Conservation (phyloP, 1,284 basidiomycete genomes). For the Ceratobasidium theobromae region DNA sequence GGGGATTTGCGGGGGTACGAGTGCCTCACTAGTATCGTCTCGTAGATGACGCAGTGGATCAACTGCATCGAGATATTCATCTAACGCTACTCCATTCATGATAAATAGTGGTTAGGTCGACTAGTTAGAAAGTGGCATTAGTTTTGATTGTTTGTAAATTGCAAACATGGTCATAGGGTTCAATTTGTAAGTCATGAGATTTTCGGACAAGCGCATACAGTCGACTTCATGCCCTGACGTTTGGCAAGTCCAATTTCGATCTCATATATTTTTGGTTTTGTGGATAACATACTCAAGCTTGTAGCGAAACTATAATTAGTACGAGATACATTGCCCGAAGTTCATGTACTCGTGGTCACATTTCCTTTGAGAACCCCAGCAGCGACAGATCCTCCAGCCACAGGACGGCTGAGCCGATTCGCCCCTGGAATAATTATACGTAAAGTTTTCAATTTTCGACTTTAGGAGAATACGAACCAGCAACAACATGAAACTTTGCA, state of each 20-base stretch:
- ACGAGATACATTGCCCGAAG: too few relatives aligned
- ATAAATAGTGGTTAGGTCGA: neutral
- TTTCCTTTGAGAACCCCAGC: slow-evolving; percentile 47
- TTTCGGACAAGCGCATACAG: too few relatives aligned
- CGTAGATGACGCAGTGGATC: slow-evolving; percentile 68
- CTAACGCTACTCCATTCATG: slow-evolving; percentile 44
- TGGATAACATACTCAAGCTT: too few relatives aligned
- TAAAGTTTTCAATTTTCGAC: too few relatives aligned
- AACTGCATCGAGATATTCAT: slow-evolving; percentile 57
- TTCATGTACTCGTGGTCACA: neutral
- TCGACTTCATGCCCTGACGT: too few relatives aligned
- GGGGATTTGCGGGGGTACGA: slow-evolving; percentile 50
- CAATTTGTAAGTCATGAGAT: too few relatives aligned
- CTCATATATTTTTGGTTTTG: too few relatives aligned
- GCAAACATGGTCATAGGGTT: neutral
- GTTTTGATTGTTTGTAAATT: neutral
- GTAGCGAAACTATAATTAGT: neutral
- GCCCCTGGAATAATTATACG: slow-evolving; percentile 43
- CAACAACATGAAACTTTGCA: slow-evolving; percentile 51
- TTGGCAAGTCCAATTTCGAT: too few relatives aligned
- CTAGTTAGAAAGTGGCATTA: neutral
- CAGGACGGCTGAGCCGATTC: slow-evolving; percentile 58
- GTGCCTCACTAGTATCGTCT: slow-evolving; percentile 42
- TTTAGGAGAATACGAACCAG: slow-evolving; percentile 41
- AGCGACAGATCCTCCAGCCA: slow-evolving; percentile 52